Base-by-base conservation (phyloP, 78 protist species). In the Corallochytrium limacisporum region DNA sequence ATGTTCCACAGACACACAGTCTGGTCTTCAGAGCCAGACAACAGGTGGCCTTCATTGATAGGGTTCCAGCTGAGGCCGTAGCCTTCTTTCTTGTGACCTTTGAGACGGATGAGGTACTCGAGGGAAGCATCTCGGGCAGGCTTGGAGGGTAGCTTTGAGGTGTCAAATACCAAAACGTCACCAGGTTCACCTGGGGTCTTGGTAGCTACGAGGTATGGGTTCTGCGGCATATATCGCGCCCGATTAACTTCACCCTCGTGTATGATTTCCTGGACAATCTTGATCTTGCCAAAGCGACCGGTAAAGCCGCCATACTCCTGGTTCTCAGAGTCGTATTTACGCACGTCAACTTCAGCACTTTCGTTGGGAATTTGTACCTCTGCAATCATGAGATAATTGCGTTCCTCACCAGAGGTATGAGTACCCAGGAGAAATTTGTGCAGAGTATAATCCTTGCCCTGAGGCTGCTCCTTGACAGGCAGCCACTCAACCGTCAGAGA, bases 11-110 rank as follows among this genome's bases (percentile, higher is more conserved):
- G 20, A 61, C 97, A 91, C 15, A 94, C 61, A 5, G 61, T 35
- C 22, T 38, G 15, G 66, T 94, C 96, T 60, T 94, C 92, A 2
- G 92, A 57, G 6, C 92, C 90, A 36, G 74, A 43, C 15, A 89
- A 40, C 24, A 94, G 75, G 18, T 32, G 20, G 44, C 91, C 95
- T 33, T 62, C 57, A 8, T 44, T 31, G 24, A 16, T 35, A 3
- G 84, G 88, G 72, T 48, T 74, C 98, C 98, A 94, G 7, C 79
- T 40, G 9, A 94, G 77, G 28, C 96, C 98, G 62, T 94, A 94
- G n/a, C 98, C 97, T 24, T 91, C 94, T 40, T 88, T 86, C n/a
- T 50, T 20, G 79, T 92, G 95, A 5, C 93, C 95, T 18, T 8
- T 32, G 24, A 88, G 73, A 7, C 57, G 61, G 42, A 93, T 44